Evolutionary conservation across 352 stramenopile genomes (phyloP), one percentile per base, ranked within the genome.

Genomic region (Globisporangium yorkense): DNA sequence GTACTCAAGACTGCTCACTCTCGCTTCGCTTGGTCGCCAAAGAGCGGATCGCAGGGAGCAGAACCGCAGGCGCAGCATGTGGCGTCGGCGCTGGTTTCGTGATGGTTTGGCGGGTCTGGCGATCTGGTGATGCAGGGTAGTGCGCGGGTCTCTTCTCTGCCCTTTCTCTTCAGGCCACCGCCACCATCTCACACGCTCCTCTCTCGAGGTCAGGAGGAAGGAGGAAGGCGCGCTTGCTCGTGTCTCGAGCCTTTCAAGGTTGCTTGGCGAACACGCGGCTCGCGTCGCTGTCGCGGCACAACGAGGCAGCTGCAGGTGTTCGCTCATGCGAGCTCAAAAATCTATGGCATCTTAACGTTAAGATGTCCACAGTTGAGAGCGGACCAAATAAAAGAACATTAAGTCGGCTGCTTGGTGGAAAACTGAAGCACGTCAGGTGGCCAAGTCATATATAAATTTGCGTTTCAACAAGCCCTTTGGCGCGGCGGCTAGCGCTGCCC

Each of bases 51-150:
- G 0, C 35, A 41, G 3, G 35, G 12, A 41, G 37, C 37, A 13
- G 35, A 15, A 12, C 0, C 13, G 3, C n/a, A 27, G 43, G 27
- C 10, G n/a, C 18, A 48, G 43, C 18, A 27, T 24, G 18, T 13
- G 43, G 13, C 40, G n/a, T 9, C 16, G 41, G 4, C 20, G 41
- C 43, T 48, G 43, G 43, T 48, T 48, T 48, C 18, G 33, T 21
- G 21, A 12, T 53, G n/a, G 31, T 21, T 53, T 35, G 29, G 31
- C 48, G 48, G 48, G 48, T 41, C 48, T 24, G 48, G 48, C 33
- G 10, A 41, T 48, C 43, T 41, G 48, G 47, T 48, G 48, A 53
- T 15, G 48, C n/a, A 43, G 37, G 37, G 33, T 0, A 13, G 33
- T 9, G 12, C 13, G 37, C 13, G 2, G 29, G 20, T 27, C 43